A percentile compares a stretch with the other conserved stretches of the same genome.
Evolutionary conservation across 768 basidiomycete genomes (phyloP).

Genomic region (Coprinopsis cinerea): DNA sequence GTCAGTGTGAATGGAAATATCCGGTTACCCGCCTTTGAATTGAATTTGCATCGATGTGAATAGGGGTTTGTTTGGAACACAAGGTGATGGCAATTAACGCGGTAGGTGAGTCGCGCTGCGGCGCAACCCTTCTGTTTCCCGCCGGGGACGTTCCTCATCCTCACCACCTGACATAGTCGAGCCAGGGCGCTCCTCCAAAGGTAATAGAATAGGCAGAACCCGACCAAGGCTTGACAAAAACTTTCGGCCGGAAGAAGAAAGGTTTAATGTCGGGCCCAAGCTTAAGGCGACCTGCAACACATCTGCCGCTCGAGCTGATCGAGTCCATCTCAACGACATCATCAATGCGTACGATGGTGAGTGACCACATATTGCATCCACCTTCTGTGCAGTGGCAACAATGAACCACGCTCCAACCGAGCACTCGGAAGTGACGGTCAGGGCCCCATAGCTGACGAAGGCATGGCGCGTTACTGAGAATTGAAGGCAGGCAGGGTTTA

Average conservation of each 20-base stretch:
- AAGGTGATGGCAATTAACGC: background rate
- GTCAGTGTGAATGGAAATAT: too few species aligned
- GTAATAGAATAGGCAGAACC: constrained; percentile 31
- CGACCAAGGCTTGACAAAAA: constrained; percentile 33
- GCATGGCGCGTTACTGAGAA: too few species aligned
- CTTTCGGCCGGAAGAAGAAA: constrained; percentile 9
- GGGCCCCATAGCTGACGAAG: too few species aligned
- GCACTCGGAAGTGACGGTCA: too few species aligned
- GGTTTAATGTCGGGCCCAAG: constrained; percentile 29
- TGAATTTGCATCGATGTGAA: too few species aligned
- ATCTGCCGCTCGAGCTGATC: constrained; percentile 21
- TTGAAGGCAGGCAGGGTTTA: too few species aligned
- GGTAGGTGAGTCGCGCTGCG: constrained; percentile 25
- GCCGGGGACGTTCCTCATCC: constrained; percentile 35
- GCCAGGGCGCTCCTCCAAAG: constrained; percentile 38
- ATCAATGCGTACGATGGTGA: constrained; percentile 18
- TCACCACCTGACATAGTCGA: constrained; percentile 43
- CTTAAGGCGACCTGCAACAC: constrained; percentile 19
- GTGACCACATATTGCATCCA: background rate
- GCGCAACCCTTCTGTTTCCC: constrained; percentile 54
- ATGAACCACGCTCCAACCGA: too few species aligned
- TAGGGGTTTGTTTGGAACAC: too few species aligned
- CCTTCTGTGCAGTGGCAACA: constrained; percentile 1
- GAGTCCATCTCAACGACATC: constrained; percentile 20
- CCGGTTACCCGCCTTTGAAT: too few species aligned